phyloP scores from a whole-genome alignment of 2,329 filamentous ascomycete genomes.

The Pseudocercospora musae region DNA sequence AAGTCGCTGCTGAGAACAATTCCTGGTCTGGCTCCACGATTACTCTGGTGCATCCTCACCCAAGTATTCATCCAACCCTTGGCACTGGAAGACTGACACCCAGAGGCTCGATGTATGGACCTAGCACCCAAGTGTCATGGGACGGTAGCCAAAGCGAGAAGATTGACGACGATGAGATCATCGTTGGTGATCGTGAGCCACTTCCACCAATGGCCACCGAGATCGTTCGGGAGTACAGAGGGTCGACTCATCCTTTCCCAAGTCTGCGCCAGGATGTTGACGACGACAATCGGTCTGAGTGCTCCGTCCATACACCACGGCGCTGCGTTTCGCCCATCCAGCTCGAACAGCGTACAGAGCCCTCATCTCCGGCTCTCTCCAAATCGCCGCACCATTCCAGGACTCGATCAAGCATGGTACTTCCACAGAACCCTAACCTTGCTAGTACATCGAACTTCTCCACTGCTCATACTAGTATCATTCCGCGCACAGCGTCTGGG shows the following conservation, averaged over 20 bases:
- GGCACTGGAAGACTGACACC: constrained; percentile 7
- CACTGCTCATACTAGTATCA: not conserved
- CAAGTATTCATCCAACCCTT: constrained; percentile 14
- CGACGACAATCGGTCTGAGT: constrained; percentile 4
- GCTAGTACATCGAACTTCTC: not conserved
- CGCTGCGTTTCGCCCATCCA: constrained; percentile 1
- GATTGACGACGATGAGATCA: not conserved
- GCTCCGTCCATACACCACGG: constrained; percentile 4
- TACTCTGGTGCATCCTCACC: constrained; percentile 16
- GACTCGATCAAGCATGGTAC: not conserved
- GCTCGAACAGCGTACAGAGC: not conserved
- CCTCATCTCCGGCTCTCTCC: not conserved
- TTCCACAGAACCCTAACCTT: not conserved
- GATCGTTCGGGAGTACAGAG: constrained; percentile 3
- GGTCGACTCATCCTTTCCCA: constrained; percentile 2
- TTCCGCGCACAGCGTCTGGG: constrained; percentile 5
- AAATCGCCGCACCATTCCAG: not conserved
- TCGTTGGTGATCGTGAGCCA: constrained; percentile 8
- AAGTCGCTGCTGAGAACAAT: constrained; percentile 30
- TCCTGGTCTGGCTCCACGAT: constrained; percentile 11
- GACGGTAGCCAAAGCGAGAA: not conserved
- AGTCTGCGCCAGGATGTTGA: not conserved
- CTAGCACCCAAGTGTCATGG: constrained; percentile 2
- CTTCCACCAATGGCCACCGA: constrained; percentile 9
- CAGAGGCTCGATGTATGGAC: constrained; percentile 9